Evolutionary conservation across 2,329 filamentous ascomycete species (phyloP).

Genomic region (Aureobasidium zeae): DNA sequence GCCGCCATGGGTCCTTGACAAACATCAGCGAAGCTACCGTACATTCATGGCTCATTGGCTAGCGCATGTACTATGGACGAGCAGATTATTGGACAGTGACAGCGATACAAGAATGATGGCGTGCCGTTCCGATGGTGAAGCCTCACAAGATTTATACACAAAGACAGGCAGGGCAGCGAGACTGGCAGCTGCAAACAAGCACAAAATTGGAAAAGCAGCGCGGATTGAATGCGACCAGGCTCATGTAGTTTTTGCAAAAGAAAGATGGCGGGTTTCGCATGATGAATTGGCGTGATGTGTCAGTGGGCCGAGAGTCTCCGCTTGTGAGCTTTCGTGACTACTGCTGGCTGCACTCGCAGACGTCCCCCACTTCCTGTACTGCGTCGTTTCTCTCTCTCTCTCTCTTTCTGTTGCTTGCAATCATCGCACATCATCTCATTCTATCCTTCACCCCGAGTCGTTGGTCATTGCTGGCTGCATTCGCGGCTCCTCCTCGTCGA

Average conservation of each 20-base stretch:
- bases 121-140: no score
- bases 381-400: not conserved
- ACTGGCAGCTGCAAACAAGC: not conserved
- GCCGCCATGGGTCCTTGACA: no score
- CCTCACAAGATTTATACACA: no score
- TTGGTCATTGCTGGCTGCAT: slow-evolving; percentile 6
- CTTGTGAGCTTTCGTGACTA: slow-evolving; percentile 1
- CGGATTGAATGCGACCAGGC: not conserved
- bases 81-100: no score
- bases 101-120: no score
- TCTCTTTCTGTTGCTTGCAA: not conserved
- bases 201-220: not conserved
- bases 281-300: slow-evolving; percentile 15
- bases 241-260: not conserved
- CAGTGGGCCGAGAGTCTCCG: slow-evolving; percentile 15
- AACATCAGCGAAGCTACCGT: no score
- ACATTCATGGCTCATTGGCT: no score
- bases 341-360: slow-evolving; percentile 3
- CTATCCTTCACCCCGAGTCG: slow-evolving; percentile 8
- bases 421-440: slow-evolving; percentile 9
- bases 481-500: slow-evolving; percentile 5
- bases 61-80: no score
- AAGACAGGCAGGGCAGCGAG: slow-evolving; percentile 8
- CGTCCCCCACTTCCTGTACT: slow-evolving; percentile 5
- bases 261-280: slow-evolving; percentile 12